Conservation (phyloP, 2,329 filamentous ascomycete genomes). For the Septoria linicola region DNA sequence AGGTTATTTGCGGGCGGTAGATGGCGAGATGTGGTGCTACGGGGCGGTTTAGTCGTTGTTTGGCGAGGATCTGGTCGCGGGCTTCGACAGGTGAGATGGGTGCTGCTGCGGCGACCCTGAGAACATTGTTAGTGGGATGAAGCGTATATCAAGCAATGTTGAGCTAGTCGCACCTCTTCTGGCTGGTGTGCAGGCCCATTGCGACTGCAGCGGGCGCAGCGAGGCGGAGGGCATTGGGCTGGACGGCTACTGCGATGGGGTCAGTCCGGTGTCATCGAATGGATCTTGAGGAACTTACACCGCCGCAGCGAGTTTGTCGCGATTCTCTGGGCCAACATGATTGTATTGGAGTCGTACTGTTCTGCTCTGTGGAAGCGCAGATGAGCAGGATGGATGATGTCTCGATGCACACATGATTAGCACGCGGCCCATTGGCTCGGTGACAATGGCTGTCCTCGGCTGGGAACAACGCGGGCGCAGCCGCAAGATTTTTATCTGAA, state of each 20-base stretch:
- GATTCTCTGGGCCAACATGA: slow-evolving; percentile 47
- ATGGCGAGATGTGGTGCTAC: slow-evolving; percentile 81
- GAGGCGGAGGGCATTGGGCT: slow-evolving; percentile 48
- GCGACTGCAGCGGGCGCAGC: slow-evolving; percentile 46
- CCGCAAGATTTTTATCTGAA: slow-evolving; percentile 1
- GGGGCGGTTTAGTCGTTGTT: slow-evolving; percentile 78
- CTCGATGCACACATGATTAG: too few species aligned
- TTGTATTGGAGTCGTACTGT: slow-evolving; percentile 24
- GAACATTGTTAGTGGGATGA: slow-evolving; percentile 1
- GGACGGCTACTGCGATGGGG: slow-evolving; percentile 42
- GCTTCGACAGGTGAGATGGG: slow-evolving; percentile 55
- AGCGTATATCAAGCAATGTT: too few species aligned
- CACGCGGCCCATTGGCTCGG: not conserved
- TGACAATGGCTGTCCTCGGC: not conserved
- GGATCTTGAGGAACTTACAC: slow-evolving; percentile 19
- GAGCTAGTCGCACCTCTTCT: slow-evolving; percentile 45
- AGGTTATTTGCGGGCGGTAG: slow-evolving; percentile 85
- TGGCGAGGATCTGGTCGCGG: slow-evolving; percentile 66
- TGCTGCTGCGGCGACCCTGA: slow-evolving; percentile 43
- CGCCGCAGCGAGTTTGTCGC: slow-evolving; percentile 45
- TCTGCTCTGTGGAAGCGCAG: not conserved
- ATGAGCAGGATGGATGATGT: not conserved
- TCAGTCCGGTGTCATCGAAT: slow-evolving; percentile 16
- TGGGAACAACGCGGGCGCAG: not conserved
- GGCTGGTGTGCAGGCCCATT: slow-evolving; percentile 38